Evolutionary conservation across 805 yeast genomes (phyloP).

Genomic region (Wickerhamiella cacticola): DNA sequence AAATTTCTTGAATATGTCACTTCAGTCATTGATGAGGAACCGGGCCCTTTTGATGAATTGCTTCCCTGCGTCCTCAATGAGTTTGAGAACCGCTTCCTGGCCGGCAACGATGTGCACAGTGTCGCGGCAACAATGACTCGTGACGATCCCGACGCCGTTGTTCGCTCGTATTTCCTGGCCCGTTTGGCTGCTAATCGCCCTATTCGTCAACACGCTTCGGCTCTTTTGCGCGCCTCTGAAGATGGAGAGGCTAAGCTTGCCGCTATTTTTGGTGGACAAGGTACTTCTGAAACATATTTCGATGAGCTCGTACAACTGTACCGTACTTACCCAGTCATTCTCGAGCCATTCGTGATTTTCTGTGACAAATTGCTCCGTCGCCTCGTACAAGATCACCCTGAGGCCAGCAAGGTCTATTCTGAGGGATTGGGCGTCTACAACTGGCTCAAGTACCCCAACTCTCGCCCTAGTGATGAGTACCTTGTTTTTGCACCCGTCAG

Average conservation of each 20-base stretch:
- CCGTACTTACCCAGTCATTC: conserved; percentile 61
- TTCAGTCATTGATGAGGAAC: conserved; percentile 28
- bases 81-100: conserved; percentile 69
- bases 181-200: conserved; percentile 40
- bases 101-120: conserved; percentile 73
- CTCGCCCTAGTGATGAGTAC: conserved; percentile 82
- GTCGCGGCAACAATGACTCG: conserved; percentile 62
- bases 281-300: conserved; percentile 94
- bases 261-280: conserved; percentile 98
- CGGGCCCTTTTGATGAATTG: conserved; percentile 55
- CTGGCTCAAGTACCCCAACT: conserved; percentile 78
- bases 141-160: conserved; percentile 57
- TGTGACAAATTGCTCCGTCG: conserved; percentile 57
- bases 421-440: conserved; percentile 81
- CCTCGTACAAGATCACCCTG: conserved; percentile 58
- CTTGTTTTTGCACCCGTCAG: conserved; percentile 84
- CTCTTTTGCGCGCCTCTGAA: conserved; percentile 53
- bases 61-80: conserved; percentile 61
- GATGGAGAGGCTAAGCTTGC: conserved; percentile 48
- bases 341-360: conserved; percentile 56
- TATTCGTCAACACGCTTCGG: conserved; percentile 40
- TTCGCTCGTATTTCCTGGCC: conserved; percentile 65
- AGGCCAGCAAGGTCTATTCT: conserved; percentile 77
- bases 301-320: conserved; percentile 86
- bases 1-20: conserved; percentile 58